Conservation (phyloP, 345 rosid genomes). For the Gossypium anomalum region DNA sequence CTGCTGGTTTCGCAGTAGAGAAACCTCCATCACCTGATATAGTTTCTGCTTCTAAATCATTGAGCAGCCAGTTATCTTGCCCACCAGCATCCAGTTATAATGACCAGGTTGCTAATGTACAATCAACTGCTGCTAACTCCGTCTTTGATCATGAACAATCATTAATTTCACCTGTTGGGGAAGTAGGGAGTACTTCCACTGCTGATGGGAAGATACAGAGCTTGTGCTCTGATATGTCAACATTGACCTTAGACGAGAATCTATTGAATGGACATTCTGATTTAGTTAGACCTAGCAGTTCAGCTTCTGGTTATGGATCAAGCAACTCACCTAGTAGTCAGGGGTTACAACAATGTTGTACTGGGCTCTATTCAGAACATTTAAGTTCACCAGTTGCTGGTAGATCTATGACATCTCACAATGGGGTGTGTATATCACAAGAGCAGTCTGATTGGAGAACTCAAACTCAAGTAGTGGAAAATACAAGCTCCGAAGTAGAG, state of each 20-base stretch:
- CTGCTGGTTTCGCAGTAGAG: constrained; percentile 28
- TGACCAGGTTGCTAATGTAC: constrained; percentile 18
- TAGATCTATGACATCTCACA: constrained; percentile 24
- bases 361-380: constrained; percentile 30
- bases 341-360: constrained; percentile 29
- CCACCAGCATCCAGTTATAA: constrained; percentile 29
- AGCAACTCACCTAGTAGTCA: constrained; percentile 34
- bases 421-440: constrained; percentile 26
- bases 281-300: constrained; percentile 24
- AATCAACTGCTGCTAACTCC: constrained; percentile 23
- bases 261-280: constrained; percentile 31
- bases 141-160: constrained; percentile 19
- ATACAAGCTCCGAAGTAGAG: constrained; percentile 38
- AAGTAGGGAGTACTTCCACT: constrained; percentile 16
- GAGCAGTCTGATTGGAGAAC: constrained; percentile 39
- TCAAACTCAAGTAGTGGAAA: constrained; percentile 24
- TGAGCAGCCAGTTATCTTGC: constrained; percentile 28
- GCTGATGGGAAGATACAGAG: constrained; percentile 25
- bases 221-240: constrained; percentile 31
- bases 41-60: constrained; percentile 19
- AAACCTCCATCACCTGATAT: constrained; percentile 27
- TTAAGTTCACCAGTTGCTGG: constrained; percentile 21
- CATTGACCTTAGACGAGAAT: constrained; percentile 35
- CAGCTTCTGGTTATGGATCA: constrained; percentile 34
- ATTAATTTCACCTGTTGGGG: constrained; percentile 16